A percentile compares a stretch with the other conserved stretches of the same genome.
phyloP scores from a whole-genome alignment of 1,139 yeast species.

The Yamadazyma blattariae region DNA sequence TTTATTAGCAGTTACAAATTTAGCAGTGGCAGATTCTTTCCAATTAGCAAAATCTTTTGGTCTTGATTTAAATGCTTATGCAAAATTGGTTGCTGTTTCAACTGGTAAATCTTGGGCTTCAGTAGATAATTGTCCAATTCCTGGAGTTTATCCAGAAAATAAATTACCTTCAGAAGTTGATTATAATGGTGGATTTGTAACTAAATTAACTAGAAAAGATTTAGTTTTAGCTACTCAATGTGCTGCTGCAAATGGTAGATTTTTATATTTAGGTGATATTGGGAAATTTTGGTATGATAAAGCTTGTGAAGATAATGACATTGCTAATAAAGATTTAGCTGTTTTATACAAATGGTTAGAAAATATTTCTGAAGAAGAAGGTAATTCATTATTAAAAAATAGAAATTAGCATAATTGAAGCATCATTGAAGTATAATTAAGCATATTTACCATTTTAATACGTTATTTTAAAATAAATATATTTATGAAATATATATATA shows the following conservation, averaged over 20 bases:
- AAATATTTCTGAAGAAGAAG: slow-evolving; percentile 20
- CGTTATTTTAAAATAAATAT: no score
- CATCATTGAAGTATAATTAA: no score
- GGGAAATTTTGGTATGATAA: slow-evolving; percentile 43
- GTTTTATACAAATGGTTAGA: slow-evolving; percentile 48
- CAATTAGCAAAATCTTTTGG: slow-evolving; percentile 56
- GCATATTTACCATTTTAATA: no score
- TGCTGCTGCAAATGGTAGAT: slow-evolving; percentile 35
- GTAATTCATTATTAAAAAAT: slow-evolving; percentile 11
- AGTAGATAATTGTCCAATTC: slow-evolving; percentile 59
- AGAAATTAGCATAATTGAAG: background rate
- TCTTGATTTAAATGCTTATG: slow-evolving; percentile 46
- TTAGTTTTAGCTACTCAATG: slow-evolving; percentile 53
- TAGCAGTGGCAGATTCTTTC: slow-evolving; percentile 61
- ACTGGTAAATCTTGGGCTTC: slow-evolving; percentile 64
- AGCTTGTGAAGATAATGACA: slow-evolving; percentile 43
- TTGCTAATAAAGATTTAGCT: slow-evolving; percentile 45
- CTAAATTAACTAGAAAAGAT: slow-evolving; percentile 55
- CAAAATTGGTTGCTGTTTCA: slow-evolving; percentile 54
- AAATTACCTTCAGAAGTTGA: slow-evolving; percentile 47
- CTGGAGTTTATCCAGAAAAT: slow-evolving; percentile 46
- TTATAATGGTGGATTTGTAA: slow-evolving; percentile 54
- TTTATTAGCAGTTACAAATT: slow-evolving; percentile 54
- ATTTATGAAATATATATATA: no score
- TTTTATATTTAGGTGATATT: slow-evolving; percentile 41